A percentile compares a stretch with the other conserved stretches of the same genome.
Evolutionary conservation across 169 alveolate genomes (phyloP).

Genomic region (Eimeria necatrix): DNA sequence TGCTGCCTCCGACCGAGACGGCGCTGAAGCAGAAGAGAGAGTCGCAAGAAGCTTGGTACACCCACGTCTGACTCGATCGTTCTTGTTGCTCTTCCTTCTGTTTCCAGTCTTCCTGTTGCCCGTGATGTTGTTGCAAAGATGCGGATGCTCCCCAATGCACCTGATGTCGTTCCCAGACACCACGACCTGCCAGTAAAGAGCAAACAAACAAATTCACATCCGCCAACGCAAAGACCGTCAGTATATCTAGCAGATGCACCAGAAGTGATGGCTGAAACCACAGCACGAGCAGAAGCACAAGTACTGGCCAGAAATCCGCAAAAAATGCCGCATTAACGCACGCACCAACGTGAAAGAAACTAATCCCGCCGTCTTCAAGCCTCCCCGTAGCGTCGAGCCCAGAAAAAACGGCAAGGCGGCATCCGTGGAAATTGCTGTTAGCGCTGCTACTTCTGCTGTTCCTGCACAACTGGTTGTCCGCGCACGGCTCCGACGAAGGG

Average conservation of each 20-base stretch:
- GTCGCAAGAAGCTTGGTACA: neutral
- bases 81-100: neutral
- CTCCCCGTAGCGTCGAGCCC: slow-evolving; percentile 1
- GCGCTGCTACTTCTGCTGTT: slow-evolving; percentile 23
- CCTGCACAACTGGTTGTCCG: neutral
- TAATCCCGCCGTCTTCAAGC: neutral
- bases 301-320: neutral
- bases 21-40: neutral
- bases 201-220: neutral
- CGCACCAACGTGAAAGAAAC: slow-evolving; percentile 26
- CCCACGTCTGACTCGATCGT: neutral
- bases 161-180: slow-evolving; percentile 18
- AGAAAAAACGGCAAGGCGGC: neutral
- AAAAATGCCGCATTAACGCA: neutral
- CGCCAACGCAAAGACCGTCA: neutral
- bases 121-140: neutral
- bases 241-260: neutral
- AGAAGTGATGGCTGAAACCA: neutral
- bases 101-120: neutral
- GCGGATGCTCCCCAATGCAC: neutral
- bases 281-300: neutral
- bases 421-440: neutral
- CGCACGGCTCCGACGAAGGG: too few species aligned
- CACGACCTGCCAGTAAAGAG: neutral
- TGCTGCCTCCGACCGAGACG: neutral